Evolutionary conservation across 148 eudicot species (phyloP).

Genomic region (Nepenthes gracilis): DNA sequence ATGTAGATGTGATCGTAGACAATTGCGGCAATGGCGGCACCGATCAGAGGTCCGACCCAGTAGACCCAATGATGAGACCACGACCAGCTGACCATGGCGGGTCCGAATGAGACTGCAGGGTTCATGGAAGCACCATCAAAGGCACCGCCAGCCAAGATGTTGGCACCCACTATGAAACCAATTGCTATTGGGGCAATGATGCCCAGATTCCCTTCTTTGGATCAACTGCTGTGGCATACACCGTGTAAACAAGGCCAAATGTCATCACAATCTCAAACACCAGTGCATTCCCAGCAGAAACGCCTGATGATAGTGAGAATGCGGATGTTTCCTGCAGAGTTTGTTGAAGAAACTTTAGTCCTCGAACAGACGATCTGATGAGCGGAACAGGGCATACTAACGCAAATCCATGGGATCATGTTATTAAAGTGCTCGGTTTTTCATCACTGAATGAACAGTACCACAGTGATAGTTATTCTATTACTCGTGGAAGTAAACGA

Average conservation of each 20-base stretch:
- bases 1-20: conserved; percentile 9
- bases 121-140: conserved; percentile 20
- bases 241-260: conserved; percentile 20
- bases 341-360: neutral
- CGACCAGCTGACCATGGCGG: conserved; percentile 16
- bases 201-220: conserved; percentile 18
- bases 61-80: conserved; percentile 18
- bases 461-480: no score
- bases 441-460: no score
- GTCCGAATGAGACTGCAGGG: conserved; percentile 17
- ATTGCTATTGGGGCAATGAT: conserved; percentile 16
- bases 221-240: conserved; percentile 20
- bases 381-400: no score
- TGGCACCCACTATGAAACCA: conserved; percentile 18
- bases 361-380: neutral
- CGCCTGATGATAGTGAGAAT: conserved; percentile 12
- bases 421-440: no score
- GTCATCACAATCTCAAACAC: conserved; percentile 23
- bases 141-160: conserved; percentile 18
- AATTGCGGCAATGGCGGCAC: conserved; percentile 14
- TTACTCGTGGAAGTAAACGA: no score
- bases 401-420: no score
- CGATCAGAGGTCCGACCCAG: conserved; percentile 18
- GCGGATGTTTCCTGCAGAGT: conserved; percentile 11
- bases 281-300: conserved; percentile 9